Percentiles rank a stretch among this genome's conserved stretches.
Evolutionary conservation across 306 rosid species (phyloP).

Genomic region (Chamaecrista fasciculata): DNA sequence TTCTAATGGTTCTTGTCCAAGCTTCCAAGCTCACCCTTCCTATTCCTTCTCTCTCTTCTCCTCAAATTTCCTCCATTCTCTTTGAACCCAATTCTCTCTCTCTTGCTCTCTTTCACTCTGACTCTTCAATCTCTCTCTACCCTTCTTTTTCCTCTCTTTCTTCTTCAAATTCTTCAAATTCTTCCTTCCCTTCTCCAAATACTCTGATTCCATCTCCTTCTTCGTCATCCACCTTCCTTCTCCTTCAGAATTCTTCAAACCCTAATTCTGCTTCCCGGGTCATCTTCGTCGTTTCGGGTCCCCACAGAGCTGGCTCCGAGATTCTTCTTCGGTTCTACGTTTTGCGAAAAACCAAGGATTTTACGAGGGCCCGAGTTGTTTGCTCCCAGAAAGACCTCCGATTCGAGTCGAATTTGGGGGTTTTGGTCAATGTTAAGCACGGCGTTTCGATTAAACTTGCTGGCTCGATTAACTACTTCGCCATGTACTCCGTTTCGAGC

Average conservation of each 20-base stretch:
- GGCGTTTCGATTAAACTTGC: conserved; percentile 62
- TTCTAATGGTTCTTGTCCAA: conserved; percentile 42
- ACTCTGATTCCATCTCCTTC: conserved; percentile 65
- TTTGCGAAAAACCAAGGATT: conserved; percentile 31
- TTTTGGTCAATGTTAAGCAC: conserved; percentile 56
- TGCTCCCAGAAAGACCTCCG: conserved; percentile 52
- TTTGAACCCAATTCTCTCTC: conserved; percentile 76
- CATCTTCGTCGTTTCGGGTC: conserved; percentile 61
- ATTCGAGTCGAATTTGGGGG: conserved; percentile 47
- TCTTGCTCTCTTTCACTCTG: conserved; percentile 81
- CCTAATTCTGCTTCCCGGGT: conserved; percentile 42
- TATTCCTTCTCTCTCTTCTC: conserved; percentile 51
- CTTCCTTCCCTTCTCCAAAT: conserved; percentile 49
- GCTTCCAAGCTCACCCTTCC: conserved; percentile 41
- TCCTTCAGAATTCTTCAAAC: conserved; percentile 48
- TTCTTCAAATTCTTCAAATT: background rate
- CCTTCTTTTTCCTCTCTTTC: conserved; percentile 54
- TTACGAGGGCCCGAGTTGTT: conserved; percentile 45
- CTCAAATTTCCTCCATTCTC: conserved; percentile 54
- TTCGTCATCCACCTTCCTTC: conserved; percentile 77
- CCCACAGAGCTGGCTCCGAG: conserved; percentile 56
- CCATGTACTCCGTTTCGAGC: conserved; percentile 56
- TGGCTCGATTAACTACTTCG: conserved; percentile 73
- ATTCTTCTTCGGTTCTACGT: conserved; percentile 67
- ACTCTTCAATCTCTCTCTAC: conserved; percentile 81